Evolutionary conservation across 1,284 basidiomycete genomes (phyloP), one percentile per base, ranked within the genome.

Genomic region (Moesziomyces globuligerus): DNA sequence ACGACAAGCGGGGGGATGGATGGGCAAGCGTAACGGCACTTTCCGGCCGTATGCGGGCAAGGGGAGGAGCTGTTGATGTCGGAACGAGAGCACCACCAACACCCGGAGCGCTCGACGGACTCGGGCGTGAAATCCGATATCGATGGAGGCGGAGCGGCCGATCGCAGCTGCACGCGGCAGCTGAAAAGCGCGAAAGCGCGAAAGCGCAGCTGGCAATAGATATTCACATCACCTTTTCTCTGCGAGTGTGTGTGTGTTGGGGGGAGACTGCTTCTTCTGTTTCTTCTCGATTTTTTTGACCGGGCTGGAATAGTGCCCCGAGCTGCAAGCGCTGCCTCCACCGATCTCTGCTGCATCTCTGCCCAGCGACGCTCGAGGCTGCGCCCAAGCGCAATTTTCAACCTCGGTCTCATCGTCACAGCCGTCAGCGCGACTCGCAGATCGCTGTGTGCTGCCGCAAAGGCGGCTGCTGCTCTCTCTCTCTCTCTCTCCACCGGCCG

Each of bases 61-160:
- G 37, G 3, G 32, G 18, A 29, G 18, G 15, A 11, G 25, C 11
- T 32, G 28, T 11, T 41, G 7, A 41, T 9, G 43, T 20, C 43
- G n/a, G n/a, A n/a, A n/a, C n/a, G n/a, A n/a, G n/a, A n/a, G n/a
- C n/a, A n/a, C n/a, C n/a, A n/a, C n/a, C n/a, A n/a, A n/a, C n/a
- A n/a, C n/a, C n/a, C n/a, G n/a, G n/a, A n/a, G n/a, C n/a, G n/a
- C n/a, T n/a, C 32, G 32, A 17, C 32, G 29, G 43, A 48, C 26
- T 47, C 45, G 51, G 59, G 46, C 50, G 50, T 57, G 54, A 57
- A 65, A 53, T 57, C 50, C 54, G 61, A 57, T 65, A 58, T 64
- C 60, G 60, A 64, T 64, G 28, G 15, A 47, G 7, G 20, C 8
- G 29, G 26, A 28, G 26, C 26, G 15, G 10, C 15, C 32, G 32